Conservation (phyloP, 1,284 basidiomycete species). For the Cryptococcus deneoformans region DNA sequence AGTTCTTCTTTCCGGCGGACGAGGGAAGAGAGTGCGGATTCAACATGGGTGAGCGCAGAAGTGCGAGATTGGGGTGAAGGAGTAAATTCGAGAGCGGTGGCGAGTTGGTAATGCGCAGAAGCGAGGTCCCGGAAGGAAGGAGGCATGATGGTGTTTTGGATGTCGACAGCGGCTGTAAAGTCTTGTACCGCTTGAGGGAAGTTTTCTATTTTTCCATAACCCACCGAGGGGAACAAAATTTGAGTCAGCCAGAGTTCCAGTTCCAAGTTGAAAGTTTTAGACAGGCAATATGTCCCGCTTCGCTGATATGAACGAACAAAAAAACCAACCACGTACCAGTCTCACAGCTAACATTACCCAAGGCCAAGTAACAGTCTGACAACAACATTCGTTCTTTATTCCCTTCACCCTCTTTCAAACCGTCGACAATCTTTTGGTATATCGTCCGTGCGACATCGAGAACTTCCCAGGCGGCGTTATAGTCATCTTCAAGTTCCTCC, state of each 20-base stretch:
- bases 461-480: slow-evolving; percentile 91
- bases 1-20: slow-evolving; percentile 66
- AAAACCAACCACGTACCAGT: slow-evolving; percentile 62
- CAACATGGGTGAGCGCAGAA: slow-evolving; percentile 75
- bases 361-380: slow-evolving; percentile 75
- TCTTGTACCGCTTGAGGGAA: slow-evolving; percentile 86
- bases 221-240: background rate
- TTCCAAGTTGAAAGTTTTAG: background rate
- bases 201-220: slow-evolving; percentile 61
- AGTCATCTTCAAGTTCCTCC: slow-evolving; percentile 77
- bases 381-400: slow-evolving; percentile 60
- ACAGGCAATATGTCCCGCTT: too few relatives aligned
- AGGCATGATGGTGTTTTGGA: slow-evolving; percentile 70
- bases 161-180: slow-evolving; percentile 66
- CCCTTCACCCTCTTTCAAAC: slow-evolving; percentile 13
- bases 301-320: background rate
- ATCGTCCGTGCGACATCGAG: slow-evolving; percentile 81
- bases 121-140: slow-evolving; percentile 79
- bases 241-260: background rate
- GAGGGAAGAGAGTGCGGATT: slow-evolving; percentile 72
- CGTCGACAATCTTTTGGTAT: slow-evolving; percentile 61
- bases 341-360: slow-evolving; percentile 85
- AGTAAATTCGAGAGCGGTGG: slow-evolving; percentile 81
- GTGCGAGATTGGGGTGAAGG: slow-evolving; percentile 71
- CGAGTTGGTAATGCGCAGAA: slow-evolving; percentile 84